Evolutionary conservation across 2,329 filamentous ascomycete genomes (phyloP).

Genomic region (Aspergillus ibericus): DNA sequence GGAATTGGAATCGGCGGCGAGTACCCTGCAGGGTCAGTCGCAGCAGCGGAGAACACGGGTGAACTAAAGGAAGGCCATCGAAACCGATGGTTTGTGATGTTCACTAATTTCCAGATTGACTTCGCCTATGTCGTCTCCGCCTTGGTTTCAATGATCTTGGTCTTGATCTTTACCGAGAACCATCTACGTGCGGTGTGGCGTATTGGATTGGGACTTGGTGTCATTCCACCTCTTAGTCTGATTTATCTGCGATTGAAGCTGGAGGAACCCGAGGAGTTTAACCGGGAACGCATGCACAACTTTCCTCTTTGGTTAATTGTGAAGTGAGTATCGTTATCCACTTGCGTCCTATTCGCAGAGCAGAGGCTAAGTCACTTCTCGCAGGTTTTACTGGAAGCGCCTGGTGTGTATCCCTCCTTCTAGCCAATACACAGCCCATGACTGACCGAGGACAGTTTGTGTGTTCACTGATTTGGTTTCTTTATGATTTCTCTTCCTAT

Average conservation of each 20-base stretch:
- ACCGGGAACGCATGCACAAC: constrained; percentile 67
- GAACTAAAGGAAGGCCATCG: constrained; percentile 77
- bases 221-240: constrained; percentile 72
- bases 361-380: background rate
- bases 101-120: constrained; percentile 86
- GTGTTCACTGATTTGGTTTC: constrained; percentile 80
- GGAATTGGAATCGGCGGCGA: constrained; percentile 73
- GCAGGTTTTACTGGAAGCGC: constrained; percentile 70
- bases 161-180: constrained; percentile 58
- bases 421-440: background rate
- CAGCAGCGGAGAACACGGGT: constrained; percentile 78
- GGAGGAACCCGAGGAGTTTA: constrained; percentile 76
- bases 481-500: constrained; percentile 84
- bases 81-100: constrained; percentile 90
- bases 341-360: background rate
- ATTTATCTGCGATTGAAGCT: constrained; percentile 71
- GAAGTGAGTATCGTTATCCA: constrained; percentile 7
- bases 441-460: constrained; percentile 42
- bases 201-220: constrained; percentile 73
- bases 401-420: constrained; percentile 43
- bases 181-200: constrained; percentile 79
- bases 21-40: constrained; percentile 67
- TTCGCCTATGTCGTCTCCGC: constrained; percentile 79
- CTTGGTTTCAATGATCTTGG: constrained; percentile 70
- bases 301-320: constrained; percentile 54